These are phyloP conservation scores for Linnemannia schmuckeri DNA, from an alignment of 192 early-diverging fungal genomes.

Conservation along the genomic window DNA sequence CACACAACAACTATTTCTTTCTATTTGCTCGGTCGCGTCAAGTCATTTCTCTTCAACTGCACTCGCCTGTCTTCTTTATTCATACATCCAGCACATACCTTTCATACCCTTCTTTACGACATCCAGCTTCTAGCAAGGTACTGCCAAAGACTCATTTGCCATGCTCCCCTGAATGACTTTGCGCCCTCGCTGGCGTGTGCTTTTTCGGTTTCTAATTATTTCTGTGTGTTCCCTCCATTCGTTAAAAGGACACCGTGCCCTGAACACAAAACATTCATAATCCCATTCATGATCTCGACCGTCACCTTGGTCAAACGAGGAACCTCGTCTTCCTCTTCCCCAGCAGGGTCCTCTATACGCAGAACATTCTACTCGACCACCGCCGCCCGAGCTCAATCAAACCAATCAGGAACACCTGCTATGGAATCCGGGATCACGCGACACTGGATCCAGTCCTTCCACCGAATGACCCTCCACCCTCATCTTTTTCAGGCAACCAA, in stretches of 20 bases:
- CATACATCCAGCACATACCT: too few species aligned
- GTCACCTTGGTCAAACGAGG: constrained; percentile 36
- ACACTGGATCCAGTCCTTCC: constrained; percentile 51
- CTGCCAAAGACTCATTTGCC: too few species aligned
- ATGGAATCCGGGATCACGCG: constrained; percentile 44
- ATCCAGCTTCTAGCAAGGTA: too few species aligned
- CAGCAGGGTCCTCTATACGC: neutral
- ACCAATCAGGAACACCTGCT: neutral
- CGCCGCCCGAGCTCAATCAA: neutral
- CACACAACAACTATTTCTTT: neutral
- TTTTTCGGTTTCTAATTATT: neutral
- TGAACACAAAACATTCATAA: neutral
- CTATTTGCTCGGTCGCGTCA: constrained; percentile 2
- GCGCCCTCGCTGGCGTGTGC: too few species aligned
- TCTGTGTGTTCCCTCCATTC: neutral
- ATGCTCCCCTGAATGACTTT: too few species aligned
- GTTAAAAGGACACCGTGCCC: neutral
- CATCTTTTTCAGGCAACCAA: constrained; percentile 12
- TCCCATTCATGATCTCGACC: constrained; percentile 35
- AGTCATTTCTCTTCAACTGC: neutral
- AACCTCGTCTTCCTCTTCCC: neutral
- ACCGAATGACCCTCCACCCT: constrained; percentile 42
- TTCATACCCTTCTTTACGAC: too few species aligned
- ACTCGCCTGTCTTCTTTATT: too few species aligned
- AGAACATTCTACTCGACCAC: constrained; percentile 1